Conservation (phyloP, 495 filamentous ascomycete genomes). For the Neurospora terricola region DNA sequence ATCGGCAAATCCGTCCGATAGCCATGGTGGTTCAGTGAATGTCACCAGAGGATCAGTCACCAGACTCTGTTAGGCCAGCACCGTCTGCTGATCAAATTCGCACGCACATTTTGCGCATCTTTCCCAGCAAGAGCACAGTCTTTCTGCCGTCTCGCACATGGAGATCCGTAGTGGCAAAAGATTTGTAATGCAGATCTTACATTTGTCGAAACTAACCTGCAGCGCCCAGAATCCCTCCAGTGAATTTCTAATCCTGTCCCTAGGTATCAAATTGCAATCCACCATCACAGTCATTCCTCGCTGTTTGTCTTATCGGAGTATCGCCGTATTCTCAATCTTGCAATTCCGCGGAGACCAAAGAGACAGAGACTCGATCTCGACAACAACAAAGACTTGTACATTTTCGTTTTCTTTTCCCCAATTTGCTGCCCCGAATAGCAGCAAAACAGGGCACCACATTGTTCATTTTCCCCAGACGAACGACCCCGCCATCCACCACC, state of each 20-base stretch:
- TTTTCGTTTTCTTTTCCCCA: neutral
- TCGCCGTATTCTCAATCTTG: neutral
- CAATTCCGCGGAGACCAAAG: neutral
- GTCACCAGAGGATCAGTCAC: neutral
- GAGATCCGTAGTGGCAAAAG: slow-evolving; percentile 7
- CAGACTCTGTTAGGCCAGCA: neutral
- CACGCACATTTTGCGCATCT: neutral
- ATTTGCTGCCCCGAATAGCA: neutral
- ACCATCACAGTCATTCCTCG: slow-evolving; percentile 6
- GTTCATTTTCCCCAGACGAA: neutral
- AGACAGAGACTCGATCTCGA: neutral
- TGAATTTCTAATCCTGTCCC: neutral
- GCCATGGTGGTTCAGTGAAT: neutral
- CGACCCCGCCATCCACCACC: slow-evolving; percentile 1
- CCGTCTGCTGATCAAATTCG: neutral
- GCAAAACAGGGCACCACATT: neutral
- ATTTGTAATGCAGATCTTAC: slow-evolving; percentile 16
- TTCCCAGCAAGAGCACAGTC: neutral
- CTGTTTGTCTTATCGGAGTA: neutral
- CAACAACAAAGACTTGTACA: neutral
- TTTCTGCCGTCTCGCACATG: neutral
- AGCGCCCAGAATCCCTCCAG: neutral
- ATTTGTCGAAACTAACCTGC: slow-evolving; percentile 4
- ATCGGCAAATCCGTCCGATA: neutral
- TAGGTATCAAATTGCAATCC: slow-evolving; percentile 5